Evolutionary conservation across 2,329 filamentous ascomycete species (phyloP).

Genomic region (Blastomyces silverae): DNA sequence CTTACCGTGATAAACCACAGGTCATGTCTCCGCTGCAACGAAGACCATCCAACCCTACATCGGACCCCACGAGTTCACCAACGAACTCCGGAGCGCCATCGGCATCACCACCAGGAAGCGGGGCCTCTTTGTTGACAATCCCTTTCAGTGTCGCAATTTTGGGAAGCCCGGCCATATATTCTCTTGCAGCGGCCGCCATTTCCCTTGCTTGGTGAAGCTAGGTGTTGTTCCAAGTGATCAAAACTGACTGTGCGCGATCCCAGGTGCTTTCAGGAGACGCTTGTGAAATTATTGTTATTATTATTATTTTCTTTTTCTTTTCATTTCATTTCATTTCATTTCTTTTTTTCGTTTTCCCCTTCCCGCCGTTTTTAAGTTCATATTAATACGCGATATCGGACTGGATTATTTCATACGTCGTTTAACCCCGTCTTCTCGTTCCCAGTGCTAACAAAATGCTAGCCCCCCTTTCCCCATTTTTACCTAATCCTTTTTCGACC

Average conservation of each 20-base stretch:
- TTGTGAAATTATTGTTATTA: not conserved
- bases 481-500: not conserved
- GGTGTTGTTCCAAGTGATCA: not conserved
- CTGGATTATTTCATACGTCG: not conserved
- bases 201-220: slow-evolving; percentile 4
- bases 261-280: not conserved
- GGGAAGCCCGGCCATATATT: not conserved
- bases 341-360: not conserved
- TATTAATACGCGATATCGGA: not conserved
- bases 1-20: not conserved
- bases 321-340: not conserved
- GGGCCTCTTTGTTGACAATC: not conserved
- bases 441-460: not conserved
- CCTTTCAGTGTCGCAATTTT: not conserved
- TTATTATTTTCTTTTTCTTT: not conserved
- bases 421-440: not conserved
- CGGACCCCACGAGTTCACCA: not conserved
- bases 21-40: not conserved
- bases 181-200: not conserved
- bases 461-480: not conserved
- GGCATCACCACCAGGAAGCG: not conserved
- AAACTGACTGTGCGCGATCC: not conserved
- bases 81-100: not conserved
- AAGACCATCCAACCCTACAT: not conserved
- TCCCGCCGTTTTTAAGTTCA: too few relatives aligned